Evolutionary conservation across 371 early-diverging fungal species (phyloP).

Genomic region (Parasitella parasitica): DNA sequence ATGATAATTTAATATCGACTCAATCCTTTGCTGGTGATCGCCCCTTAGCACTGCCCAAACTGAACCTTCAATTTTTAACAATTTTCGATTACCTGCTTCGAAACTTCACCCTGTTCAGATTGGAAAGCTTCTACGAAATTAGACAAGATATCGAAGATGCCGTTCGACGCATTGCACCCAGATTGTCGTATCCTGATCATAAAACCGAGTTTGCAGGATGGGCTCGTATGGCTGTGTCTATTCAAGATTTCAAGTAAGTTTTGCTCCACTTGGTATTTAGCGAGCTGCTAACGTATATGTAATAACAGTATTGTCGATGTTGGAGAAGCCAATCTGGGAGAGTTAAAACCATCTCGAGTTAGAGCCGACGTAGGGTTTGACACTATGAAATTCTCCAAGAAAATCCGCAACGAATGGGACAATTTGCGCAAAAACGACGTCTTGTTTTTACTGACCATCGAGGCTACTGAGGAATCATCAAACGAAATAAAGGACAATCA

Average conservation of each 20-base stretch:
- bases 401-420: slow-evolving; percentile 88
- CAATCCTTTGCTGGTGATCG: slow-evolving; percentile 68
- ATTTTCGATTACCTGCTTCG: slow-evolving; percentile 88
- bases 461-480: slow-evolving; percentile 57
- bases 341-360: slow-evolving; percentile 70
- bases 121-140: slow-evolving; percentile 82
- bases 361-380: slow-evolving; percentile 69
- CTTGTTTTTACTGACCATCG: slow-evolving; percentile 74
- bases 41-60: slow-evolving; percentile 83
- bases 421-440: slow-evolving; percentile 79
- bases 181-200: slow-evolving; percentile 56
- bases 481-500: slow-evolving; percentile 46
- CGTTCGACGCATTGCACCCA: slow-evolving; percentile 77
- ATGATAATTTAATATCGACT: slow-evolving; percentile 54
- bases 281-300: too few species aligned
- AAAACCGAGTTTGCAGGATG: slow-evolving; percentile 83
- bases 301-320: slow-evolving; percentile 63
- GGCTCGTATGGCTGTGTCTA: slow-evolving; percentile 86
- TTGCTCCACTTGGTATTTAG: too few species aligned
- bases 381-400: slow-evolving; percentile 63
- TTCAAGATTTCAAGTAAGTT: slow-evolving; percentile 60
- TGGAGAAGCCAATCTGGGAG: slow-evolving; percentile 75
- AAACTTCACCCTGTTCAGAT: slow-evolving; percentile 78
- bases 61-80: slow-evolving; percentile 92
- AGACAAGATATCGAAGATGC: slow-evolving; percentile 90